Evolutionary conservation across 1,284 basidiomycete species (phyloP).

Genomic region (Dichomitus squalens): DNA sequence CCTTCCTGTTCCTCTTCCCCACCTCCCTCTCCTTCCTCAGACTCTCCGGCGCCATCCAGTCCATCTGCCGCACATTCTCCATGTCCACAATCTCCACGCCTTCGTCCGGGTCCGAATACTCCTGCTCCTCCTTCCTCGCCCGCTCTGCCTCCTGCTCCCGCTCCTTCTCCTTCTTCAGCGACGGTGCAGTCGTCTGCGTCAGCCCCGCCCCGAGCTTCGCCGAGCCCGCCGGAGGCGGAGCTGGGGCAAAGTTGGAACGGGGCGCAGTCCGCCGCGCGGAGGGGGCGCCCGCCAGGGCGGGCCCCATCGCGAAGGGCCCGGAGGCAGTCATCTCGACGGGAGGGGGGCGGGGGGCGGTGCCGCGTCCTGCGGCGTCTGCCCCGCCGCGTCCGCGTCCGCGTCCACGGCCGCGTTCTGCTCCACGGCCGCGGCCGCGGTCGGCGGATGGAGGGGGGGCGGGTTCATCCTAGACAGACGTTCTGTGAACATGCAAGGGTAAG

Average conservation of each 20-base stretch:
- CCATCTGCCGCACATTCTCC: conserved; percentile 77
- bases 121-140: conserved; percentile 45
- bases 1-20: conserved; percentile 43
- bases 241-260: conserved; percentile 55
- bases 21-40: conserved; percentile 59
- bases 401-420: conserved; percentile 48
- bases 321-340: conserved; percentile 77
- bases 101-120: conserved; percentile 88
- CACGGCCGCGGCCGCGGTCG: conserved; percentile 39
- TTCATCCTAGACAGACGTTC: conserved; percentile 48
- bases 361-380: conserved; percentile 33
- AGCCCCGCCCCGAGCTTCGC: conserved; percentile 51
- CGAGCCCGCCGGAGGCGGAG: conserved; percentile 39
- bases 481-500: conserved; percentile 2
- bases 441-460: conserved; percentile 33
- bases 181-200: conserved; percentile 43
- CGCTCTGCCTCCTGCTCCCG: conserved; percentile 25
- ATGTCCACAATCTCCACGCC: conserved; percentile 90
- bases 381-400: conserved; percentile 45
- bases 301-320: conserved; percentile 85
- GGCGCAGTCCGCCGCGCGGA: conserved; percentile 49
- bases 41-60: conserved; percentile 88
- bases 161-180: conserved; percentile 46
- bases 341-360: conserved; percentile 51
- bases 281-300: conserved; percentile 62